Conservation (phyloP, 495 filamentous ascomycete genomes). For the Chlorociboria aeruginascens region DNA sequence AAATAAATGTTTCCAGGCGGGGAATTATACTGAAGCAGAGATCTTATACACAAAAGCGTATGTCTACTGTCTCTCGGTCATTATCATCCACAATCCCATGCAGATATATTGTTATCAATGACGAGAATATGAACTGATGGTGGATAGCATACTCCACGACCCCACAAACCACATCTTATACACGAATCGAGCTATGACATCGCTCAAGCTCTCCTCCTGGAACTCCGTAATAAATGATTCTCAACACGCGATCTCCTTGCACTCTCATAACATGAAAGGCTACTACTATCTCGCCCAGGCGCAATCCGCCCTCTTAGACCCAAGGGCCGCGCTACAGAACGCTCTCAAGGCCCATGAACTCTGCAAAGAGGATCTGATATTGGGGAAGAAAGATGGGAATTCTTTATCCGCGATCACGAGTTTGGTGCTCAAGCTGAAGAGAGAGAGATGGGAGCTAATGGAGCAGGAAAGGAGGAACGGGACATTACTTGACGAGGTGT, state of each 20-base stretch:
- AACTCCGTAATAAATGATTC: constrained; percentile 61
- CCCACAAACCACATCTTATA: constrained; percentile 49
- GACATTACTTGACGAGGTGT: constrained; percentile 27
- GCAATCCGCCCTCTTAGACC: constrained; percentile 60
- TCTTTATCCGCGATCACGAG: constrained; percentile 53
- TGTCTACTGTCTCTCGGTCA: constrained; percentile 16
- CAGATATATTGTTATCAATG: no score
- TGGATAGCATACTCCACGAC: constrained; percentile 41
- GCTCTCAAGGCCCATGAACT: constrained; percentile 63
- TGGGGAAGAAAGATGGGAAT: constrained; percentile 32
- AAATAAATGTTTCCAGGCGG: constrained; percentile 38
- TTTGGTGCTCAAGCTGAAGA: constrained; percentile 67
- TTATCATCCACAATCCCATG: neutral
- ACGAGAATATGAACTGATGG: no score
- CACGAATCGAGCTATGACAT: constrained; percentile 84
- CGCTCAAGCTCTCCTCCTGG: constrained; percentile 47
- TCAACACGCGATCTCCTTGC: constrained; percentile 54
- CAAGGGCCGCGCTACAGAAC: constrained; percentile 59
- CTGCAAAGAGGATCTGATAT: constrained; percentile 36
- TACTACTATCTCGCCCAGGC: constrained; percentile 76
- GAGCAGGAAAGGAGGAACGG: constrained; percentile 34
- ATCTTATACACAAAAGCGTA: constrained; percentile 78
- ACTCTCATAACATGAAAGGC: constrained; percentile 62
- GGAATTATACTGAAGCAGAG: constrained; percentile 66
- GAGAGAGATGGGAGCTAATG: constrained; percentile 52